These are phyloP conservation scores for Acanthochlamys bracteata DNA, from an alignment of 106 monocot genomes.

Conservation along the genomic window DNA sequence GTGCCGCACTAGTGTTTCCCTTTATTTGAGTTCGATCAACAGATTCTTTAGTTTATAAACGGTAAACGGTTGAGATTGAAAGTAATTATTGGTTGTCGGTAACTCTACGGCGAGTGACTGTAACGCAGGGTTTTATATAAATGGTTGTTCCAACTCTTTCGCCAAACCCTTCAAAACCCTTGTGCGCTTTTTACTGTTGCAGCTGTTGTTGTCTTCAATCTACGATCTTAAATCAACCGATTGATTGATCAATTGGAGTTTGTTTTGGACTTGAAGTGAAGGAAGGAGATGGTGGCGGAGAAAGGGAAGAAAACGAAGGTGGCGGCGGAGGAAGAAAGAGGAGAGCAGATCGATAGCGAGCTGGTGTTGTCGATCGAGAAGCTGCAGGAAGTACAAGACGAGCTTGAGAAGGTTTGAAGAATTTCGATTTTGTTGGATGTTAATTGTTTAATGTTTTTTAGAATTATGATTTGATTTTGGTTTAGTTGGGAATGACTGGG, in stretches of 20 bases:
- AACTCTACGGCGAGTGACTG: no score
- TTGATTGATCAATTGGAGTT: slow-evolving; percentile 17
- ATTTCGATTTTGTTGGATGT: background rate
- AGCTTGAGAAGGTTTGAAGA: slow-evolving; percentile 47
- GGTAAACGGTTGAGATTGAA: no score
- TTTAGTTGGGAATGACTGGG: background rate
- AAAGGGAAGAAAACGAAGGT: slow-evolving; percentile 61
- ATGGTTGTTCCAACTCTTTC: background rate
- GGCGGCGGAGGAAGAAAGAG: slow-evolving; percentile 29
- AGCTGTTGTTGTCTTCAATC: background rate
- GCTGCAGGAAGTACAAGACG: slow-evolving; percentile 65
- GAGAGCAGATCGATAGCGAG: slow-evolving; percentile 52
- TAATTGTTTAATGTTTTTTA: background rate
- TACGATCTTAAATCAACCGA: background rate
- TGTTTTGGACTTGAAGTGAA: no score
- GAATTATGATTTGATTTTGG: background rate
- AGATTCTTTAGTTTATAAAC: no score
- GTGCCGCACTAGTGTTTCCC: no score
- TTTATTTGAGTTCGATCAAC: no score
- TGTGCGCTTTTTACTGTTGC: background rate
- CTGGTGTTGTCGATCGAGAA: slow-evolving; percentile 66
- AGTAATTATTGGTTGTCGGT: no score
- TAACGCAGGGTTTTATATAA: background rate
- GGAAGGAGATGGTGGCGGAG: slow-evolving; percentile 32
- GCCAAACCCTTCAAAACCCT: background rate